Percentiles rank a stretch among this genome's conserved stretches.
Evolutionary conservation across 1,284 basidiomycete genomes (phyloP).

Genomic region (Apiotrichum siamense): DNA sequence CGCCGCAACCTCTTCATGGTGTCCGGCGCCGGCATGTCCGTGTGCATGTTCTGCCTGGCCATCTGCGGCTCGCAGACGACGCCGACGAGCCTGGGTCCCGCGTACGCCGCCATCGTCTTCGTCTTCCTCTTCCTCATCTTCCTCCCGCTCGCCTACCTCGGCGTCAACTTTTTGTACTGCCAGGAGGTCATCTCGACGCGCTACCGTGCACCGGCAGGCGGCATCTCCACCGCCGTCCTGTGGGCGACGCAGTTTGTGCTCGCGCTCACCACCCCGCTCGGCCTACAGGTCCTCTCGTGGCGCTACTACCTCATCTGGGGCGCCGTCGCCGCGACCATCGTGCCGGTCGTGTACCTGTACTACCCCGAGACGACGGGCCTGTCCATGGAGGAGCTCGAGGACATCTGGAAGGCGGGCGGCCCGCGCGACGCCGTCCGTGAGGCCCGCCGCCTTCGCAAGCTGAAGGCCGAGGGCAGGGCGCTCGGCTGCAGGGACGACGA

Average conservation of each 20-base stretch:
- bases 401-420: constrained; percentile 8
- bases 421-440: constrained; percentile 6
- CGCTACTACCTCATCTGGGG: constrained; percentile 27
- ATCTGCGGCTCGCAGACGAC: constrained; percentile 32
- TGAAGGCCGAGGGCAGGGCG: neutral
- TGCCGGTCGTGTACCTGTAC: constrained; percentile 29
- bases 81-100: constrained; percentile 18
- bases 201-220: constrained; percentile 28
- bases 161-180: constrained; percentile 30
- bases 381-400: constrained; percentile 29
- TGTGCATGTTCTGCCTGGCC: constrained; percentile 29
- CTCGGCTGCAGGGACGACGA: neutral
- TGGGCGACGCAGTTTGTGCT: constrained; percentile 27
- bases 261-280: constrained; percentile 24
- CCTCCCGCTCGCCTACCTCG: constrained; percentile 30
- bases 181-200: constrained; percentile 31
- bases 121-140: constrained; percentile 31
- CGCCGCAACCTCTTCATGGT: constrained; percentile 34
- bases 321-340: constrained; percentile 9
- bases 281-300: constrained; percentile 22
- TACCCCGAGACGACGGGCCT: constrained; percentile 33
- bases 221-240: constrained; percentile 26
- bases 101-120: constrained; percentile 29
- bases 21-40: constrained; percentile 31
- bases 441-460: constrained; percentile 6